Base-by-base conservation (phyloP, 1,284 basidiomycete species). In the Ustilago shanxiensis region DNA sequence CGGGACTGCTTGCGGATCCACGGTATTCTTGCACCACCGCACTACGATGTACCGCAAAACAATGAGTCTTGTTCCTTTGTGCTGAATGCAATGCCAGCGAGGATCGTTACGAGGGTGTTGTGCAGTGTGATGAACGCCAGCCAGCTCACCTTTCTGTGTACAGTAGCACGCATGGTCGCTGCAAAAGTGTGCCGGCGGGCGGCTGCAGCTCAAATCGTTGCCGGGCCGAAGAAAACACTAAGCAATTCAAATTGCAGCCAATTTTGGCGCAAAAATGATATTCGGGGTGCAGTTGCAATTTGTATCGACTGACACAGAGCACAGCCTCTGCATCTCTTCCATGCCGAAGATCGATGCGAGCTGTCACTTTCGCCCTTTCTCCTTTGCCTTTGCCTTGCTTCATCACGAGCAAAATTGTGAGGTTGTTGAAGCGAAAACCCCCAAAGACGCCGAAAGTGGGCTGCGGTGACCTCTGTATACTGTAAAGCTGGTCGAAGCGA, bases 171-270 rank as follows among this genome's bases (percentile, higher is more conserved):
- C 41, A 44, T 44, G 41, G 41, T 44, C 18, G 29, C 31, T 52
- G 50, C 31, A 52, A 52, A 52, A 52, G 31, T 29, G 31, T 52
- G 52, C 33, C 35, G 52, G 52, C 52, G 31, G 52, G 6, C 31
- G 31, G n/a, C 49, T 53, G 51, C 29, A 53, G 8, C 6, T 28
- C 29, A 6, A 35, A n/a, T 35, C 28, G 29, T 33, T 53, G 51
- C 51, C 51, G 51, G 9, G 14, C 20, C 35, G 53, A n/a, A n/a
- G 9, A 31, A 49, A n/a, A n/a, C 24, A 20, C 41, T n/a, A 26
- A 10, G 8, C 39, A 14, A 47, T 47, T 47, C 35, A n/a, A 39
- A 39, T 39, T 39, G n/a, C n/a, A n/a, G n/a, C n/a, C 10, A 18
- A 33, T 7, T 33, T 5, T 11, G 31, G 7, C 11, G 31, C 14